Evolutionary conservation across 176 grass and related monocot species (phyloP), one percentile per base, ranked within the genome.

Genomic region (Raddia distichophylla): DNA sequence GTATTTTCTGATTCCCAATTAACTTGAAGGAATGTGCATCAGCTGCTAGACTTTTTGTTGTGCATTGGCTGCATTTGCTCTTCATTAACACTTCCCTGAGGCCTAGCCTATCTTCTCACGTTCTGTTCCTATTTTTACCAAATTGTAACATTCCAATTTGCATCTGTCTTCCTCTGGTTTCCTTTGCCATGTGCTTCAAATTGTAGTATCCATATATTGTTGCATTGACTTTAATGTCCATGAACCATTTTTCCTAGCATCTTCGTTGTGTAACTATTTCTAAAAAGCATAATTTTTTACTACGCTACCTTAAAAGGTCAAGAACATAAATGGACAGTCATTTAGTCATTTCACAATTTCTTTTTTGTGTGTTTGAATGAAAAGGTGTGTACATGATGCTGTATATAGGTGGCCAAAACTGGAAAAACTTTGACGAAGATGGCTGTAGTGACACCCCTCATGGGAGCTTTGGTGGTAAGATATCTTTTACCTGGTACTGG

Each of bases 401-500:
- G 71, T 76, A 19, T 50, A 67, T 71, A 94, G 91, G 75, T 73
- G 80, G 59, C 22, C 50, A 40, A 34, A 76, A 88, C 17, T 83
- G 83, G 88, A 75, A 54, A 65, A 88, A 69, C 65, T 90, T 81
- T 22, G 85, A 88, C 57, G 71, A 86, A 17, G 91, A 86, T 51
- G 78, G 76, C 15, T 76, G 51, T 73, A 75, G 53, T 4, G 22
- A 80, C 60, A 59, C 85, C 81, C 67, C 78, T 35, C 76, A 55
- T 10, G 78, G 82, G 55, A 77, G 17, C 60, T 77, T 77, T 57
- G 91, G 88, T 9, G 91, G 88, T 35, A 82, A 82, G 75, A 88
- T 47, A 64, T 81, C 80, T 63, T 94, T 94, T 77, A 94, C 88
- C 11, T 91, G 91, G 91, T 86, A 85, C 51, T 91, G 80, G 71